Percentiles rank a stretch among this genome's conserved stretches.
Evolutionary conservation across 257 asterid genomes (phyloP).

Genomic region (Fraxinus pennsylvanica): DNA sequence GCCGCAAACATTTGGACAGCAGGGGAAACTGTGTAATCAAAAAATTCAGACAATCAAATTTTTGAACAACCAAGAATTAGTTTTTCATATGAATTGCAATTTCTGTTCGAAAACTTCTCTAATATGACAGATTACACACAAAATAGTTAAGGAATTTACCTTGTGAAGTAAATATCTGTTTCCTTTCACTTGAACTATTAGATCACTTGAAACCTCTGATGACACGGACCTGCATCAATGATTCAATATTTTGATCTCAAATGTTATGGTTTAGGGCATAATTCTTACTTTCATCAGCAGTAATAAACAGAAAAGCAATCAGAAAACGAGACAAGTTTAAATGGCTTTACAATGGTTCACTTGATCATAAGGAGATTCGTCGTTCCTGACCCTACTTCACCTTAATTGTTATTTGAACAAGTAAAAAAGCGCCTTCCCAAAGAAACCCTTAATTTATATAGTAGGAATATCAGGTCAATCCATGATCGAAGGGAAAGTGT

Average conservation of each 20-base stretch:
- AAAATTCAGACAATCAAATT: conserved; percentile 1
- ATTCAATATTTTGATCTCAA: not conserved
- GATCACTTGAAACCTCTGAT: conserved; percentile 83
- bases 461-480: too few relatives aligned
- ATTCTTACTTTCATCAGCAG: not conserved
- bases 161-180: conserved; percentile 76
- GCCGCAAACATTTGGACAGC: conserved; percentile 66
- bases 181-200: conserved; percentile 70
- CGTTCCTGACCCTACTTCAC: too few relatives aligned
- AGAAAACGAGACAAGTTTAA: too few relatives aligned
- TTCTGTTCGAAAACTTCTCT: not conserved
- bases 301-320: too few relatives aligned
- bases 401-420: too few relatives aligned
- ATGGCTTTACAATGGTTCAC: too few relatives aligned
- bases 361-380: too few relatives aligned
- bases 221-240: conserved; percentile 68
- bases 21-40: conserved; percentile 70
- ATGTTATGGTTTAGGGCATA: not conserved
- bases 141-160: conserved; percentile 38
- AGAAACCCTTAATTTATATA: too few relatives aligned
- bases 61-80: not conserved
- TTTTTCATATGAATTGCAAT: not conserved
- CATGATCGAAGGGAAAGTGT: too few relatives aligned
- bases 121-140: not conserved
- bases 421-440: too few relatives aligned